A percentile compares a stretch with the other conserved stretches of the same genome.
These are phyloP conservation scores for Fusarium domesticum DNA, from an alignment of 2,329 filamentous ascomycete species.

Conservation along the genomic window DNA sequence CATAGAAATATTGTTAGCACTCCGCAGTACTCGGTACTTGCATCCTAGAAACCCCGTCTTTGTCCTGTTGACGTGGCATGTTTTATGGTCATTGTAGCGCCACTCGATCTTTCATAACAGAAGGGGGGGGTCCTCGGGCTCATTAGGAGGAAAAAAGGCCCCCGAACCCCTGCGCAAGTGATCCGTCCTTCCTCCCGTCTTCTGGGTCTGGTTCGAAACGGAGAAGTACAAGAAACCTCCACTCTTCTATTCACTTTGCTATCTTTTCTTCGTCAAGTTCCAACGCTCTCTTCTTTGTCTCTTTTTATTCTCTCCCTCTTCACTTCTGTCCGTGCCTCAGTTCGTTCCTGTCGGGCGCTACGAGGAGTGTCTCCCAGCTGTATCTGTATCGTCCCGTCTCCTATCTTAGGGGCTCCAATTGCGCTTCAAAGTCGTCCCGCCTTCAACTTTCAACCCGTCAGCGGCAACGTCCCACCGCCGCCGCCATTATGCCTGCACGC, in stretches of 20 bases:
- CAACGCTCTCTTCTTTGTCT: conserved; percentile 5
- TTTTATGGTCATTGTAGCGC: conserved; percentile 30
- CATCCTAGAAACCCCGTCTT: not conserved
- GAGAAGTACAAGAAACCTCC: not conserved
- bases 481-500: conserved; percentile 65
- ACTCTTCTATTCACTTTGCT: conserved; percentile 16
- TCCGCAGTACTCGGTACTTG: not conserved
- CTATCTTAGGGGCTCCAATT: conserved; percentile 9
- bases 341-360: conserved; percentile 3
- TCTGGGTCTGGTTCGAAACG: too few relatives aligned
- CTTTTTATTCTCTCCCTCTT: conserved; percentile 2
- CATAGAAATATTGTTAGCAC: not conserved
- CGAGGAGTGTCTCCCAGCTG: conserved; percentile 12
- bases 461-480: conserved; percentile 9
- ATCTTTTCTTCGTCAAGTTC: conserved; percentile 5
- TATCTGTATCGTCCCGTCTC: conserved; percentile 2
- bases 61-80: conserved; percentile 22
- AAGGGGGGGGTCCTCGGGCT: conserved; percentile 27
- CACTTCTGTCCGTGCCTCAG: too few relatives aligned
- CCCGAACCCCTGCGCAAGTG: conserved; percentile 27
- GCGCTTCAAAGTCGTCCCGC: conserved; percentile 3
- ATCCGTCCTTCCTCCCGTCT: conserved; percentile 12
- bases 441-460: not conserved
- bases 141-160: conserved; percentile 29
- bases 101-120: conserved; percentile 26